Base-by-base conservation (phyloP, 169 alveolate genomes). In the Blepharisma undulans region DNA sequence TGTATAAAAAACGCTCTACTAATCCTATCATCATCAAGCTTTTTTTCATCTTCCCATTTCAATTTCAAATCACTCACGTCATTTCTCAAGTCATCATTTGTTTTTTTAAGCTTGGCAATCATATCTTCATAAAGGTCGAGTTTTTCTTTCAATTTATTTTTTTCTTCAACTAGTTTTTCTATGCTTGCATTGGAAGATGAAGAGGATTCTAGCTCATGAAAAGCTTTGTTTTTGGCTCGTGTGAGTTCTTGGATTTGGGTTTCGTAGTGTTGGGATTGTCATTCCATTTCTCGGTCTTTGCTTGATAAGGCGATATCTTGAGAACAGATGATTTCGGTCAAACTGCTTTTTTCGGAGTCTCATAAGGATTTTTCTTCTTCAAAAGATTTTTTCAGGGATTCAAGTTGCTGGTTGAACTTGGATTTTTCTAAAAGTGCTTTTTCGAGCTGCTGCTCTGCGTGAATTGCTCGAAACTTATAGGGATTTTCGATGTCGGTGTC, bases 251-350 rank as follows among this genome's bases (percentile, higher is more conserved):
- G 27, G 29, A 82, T 32, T 48, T 82, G 78, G 27, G 21, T 30
- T 60, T 34, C 34, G 22, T 36, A 82, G 21, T 82, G 29, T n/a
- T 82, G 71, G 21, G 77, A 25, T 30, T 82, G 71, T 33, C 89
- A 82, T n/a, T 25, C 61, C 22, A 32, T 82, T 82, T 82, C 89
- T 82, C 36, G 29, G 29, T 82, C 89, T 59, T 82, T 82, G 29
- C 29, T 33, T 27, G 60, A 72, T 36, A 60, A 22, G 36, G 77
- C 89, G 27, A 21, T 32, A 4, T 78, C 86, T 32, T 27, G 86
- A 29, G 34, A 27, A 4, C 60, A 21, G 25, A 78, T 32, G 34
- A 32, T 29, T 78, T 78, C 86, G 5, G 29, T 32, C 34, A 78
- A 32, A 5, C 60, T 78, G 8, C 27, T 12, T 29, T 78, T 78